A percentile compares a stretch with the other conserved stretches of the same genome.
Conservation (phyloP, 1,284 basidiomycete species). For the Lignosus rhinocerotis region DNA sequence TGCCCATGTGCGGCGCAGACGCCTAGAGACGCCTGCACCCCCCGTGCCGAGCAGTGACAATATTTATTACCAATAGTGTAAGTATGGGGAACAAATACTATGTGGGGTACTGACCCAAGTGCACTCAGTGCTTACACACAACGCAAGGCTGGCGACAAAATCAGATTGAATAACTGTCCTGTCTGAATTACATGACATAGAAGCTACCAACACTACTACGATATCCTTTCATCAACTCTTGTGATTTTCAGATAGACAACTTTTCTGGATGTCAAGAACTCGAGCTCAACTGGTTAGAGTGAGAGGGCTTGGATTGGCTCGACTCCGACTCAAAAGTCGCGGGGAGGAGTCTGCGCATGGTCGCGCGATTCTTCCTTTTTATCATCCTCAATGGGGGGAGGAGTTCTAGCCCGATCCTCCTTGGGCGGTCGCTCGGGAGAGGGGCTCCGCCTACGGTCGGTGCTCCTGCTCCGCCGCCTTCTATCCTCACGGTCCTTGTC, state of each 20-base stretch:
- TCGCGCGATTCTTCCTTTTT: conserved; percentile 45
- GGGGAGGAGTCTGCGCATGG: conserved; percentile 51
- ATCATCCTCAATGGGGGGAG: conserved; percentile 41
- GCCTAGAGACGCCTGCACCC: too few relatives aligned
- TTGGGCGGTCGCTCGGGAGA: conserved; percentile 47
- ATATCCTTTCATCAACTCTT: conserved; percentile 3
- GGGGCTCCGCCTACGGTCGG: conserved; percentile 50
- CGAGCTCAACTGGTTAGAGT: background rate
- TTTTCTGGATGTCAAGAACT: background rate
- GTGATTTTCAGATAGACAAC: background rate
- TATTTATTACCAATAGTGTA: background rate
- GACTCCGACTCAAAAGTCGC: conserved; percentile 35
- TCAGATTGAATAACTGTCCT: conserved; percentile 5
- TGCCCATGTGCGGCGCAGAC: background rate
- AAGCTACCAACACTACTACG: conserved; percentile 16
- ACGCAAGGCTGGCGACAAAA: background rate
- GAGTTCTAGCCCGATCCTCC: conserved; percentile 51
- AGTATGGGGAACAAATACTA: too few relatives aligned
- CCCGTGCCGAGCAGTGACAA: background rate
- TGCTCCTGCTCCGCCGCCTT: conserved; percentile 47
- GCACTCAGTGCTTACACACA: too few relatives aligned
- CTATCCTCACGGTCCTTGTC: conserved; percentile 44
- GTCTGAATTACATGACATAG: conserved; percentile 17
- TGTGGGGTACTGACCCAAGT: too few relatives aligned
- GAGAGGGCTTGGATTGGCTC: background rate